Evolutionary conservation across 140 eudicot species (phyloP).

Genomic region (Cichorium intybus): DNA sequence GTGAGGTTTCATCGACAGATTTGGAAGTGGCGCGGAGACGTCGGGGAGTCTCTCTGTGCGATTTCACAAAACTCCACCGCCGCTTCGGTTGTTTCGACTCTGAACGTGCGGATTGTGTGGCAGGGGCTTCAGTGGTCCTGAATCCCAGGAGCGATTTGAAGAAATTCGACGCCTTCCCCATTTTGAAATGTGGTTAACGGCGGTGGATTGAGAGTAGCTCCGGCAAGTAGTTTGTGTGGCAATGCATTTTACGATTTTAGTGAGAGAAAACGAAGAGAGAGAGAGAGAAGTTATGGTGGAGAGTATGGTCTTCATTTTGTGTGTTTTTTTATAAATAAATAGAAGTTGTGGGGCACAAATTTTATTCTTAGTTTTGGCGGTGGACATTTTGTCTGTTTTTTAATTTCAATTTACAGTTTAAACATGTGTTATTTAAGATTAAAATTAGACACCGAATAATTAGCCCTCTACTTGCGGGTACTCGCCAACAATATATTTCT

Average conservation of each 20-base stretch:
- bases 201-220: neutral
- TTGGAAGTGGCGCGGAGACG: neutral
- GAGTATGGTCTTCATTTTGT: slow-evolving; percentile 2
- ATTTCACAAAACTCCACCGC: slow-evolving; percentile 55
- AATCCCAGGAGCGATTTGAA: slow-evolving; percentile 55
- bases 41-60: slow-evolving; percentile 24
- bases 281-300: neutral
- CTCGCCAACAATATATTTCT: too few species aligned
- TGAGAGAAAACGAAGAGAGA: neutral
- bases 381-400: neutral
- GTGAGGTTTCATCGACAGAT: slow-evolving; percentile 13
- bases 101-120: slow-evolving; percentile 11
- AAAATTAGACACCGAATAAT: neutral
- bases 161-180: slow-evolving; percentile 67
- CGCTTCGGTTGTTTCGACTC: slow-evolving; percentile 38
- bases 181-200: slow-evolving; percentile 2
- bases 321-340: slow-evolving; percentile 8
- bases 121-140: slow-evolving; percentile 27
- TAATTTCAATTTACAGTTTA: neutral
- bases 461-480: too few species aligned
- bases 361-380: neutral
- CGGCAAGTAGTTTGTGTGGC: slow-evolving; percentile 4
- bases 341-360: neutral
- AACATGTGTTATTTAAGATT: neutral
- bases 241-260: neutral